These are phyloP conservation scores for Chaetomidium leptoderma DNA, from an alignment of 495 filamentous ascomycete genomes.

Conservation along the genomic window DNA sequence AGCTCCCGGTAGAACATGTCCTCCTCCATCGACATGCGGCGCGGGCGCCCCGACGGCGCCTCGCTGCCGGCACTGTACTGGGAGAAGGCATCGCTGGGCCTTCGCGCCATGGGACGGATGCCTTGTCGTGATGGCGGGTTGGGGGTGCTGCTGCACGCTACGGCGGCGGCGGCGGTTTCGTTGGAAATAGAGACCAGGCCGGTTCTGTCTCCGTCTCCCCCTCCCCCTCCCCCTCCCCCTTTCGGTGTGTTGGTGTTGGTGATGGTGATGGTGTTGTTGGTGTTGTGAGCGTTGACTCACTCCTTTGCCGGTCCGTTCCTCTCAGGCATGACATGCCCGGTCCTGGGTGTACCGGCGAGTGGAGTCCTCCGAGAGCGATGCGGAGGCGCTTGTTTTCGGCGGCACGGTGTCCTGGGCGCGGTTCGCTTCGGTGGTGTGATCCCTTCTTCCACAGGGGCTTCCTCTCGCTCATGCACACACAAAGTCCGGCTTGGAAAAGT, in stretches of 20 bases:
- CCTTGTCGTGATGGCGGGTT: slow-evolving; percentile 5
- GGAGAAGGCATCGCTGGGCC: slow-evolving; percentile 34
- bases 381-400: not conserved
- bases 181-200: not conserved
- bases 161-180: slow-evolving; percentile 1
- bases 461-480: not conserved
- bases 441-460: not conserved
- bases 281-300: slow-evolving; percentile 18
- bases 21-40: slow-evolving; percentile 41
- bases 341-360: slow-evolving; percentile 8
- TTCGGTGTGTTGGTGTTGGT: slow-evolving; percentile 3
- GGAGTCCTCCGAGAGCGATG: not conserved
- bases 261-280: slow-evolving; percentile 1
- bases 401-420: not conserved
- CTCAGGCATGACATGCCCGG: slow-evolving; percentile 26
- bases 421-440: not conserved
- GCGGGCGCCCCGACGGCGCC: slow-evolving; percentile 28
- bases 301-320: slow-evolving; percentile 23
- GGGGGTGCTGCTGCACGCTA: slow-evolving; percentile 11
- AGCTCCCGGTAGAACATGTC: slow-evolving; percentile 36
- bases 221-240: slow-evolving; percentile 17
- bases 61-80: slow-evolving; percentile 28
- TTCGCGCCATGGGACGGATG: slow-evolving; percentile 28
- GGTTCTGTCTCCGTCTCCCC: slow-evolving; percentile 9
- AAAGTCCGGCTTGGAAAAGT: not conserved